Conservation (phyloP, 345 rosid species). For the Ailanthus altissimus region DNA sequence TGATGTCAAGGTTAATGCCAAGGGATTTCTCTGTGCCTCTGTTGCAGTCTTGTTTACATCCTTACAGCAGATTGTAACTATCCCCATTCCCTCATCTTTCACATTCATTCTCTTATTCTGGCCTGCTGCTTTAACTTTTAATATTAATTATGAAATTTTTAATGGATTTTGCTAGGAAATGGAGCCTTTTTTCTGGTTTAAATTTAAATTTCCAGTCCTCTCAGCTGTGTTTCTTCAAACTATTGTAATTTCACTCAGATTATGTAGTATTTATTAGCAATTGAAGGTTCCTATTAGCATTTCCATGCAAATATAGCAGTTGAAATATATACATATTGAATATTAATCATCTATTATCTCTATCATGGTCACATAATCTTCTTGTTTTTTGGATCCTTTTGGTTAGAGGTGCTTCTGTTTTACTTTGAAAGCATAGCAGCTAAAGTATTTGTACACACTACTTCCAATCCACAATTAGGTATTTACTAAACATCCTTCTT, state of each 20-base stretch:
- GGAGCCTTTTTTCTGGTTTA: neutral
- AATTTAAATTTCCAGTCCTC: neutral
- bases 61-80: conserved; percentile 90
- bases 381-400: too few relatives aligned
- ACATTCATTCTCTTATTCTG: too few relatives aligned
- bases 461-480: too few relatives aligned
- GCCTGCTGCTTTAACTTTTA: too few relatives aligned
- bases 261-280: neutral
- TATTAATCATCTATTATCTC: too few relatives aligned
- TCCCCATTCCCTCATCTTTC: neutral
- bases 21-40: conserved; percentile 83
- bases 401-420: too few relatives aligned
- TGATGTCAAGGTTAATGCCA: conserved; percentile 87
- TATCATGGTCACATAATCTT: too few relatives aligned
- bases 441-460: too few relatives aligned
- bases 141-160: neutral
- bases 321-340: neutral
- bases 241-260: neutral
- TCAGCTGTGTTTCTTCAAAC: too few relatives aligned
- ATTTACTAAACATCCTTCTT: too few relatives aligned
- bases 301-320: neutral
- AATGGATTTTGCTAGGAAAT: neutral
- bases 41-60: conserved; percentile 81
- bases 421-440: too few relatives aligned
- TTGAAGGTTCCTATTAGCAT: neutral